Base-by-base conservation (phyloP, 768 basidiomycete species). In the Tylopilus sp. region DNA sequence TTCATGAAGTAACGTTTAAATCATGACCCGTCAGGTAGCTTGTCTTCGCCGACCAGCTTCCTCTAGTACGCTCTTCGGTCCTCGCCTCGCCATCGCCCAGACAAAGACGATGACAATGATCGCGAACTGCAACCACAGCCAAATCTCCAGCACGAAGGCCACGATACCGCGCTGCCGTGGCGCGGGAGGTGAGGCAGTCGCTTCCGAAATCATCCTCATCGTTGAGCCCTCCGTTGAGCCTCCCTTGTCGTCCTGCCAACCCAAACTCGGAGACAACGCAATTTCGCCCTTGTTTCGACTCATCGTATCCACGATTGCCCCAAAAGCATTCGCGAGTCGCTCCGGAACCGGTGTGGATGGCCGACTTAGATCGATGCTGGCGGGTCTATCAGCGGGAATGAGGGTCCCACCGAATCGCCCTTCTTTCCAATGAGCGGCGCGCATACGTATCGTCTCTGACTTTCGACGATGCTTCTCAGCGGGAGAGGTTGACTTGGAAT, bases 81-180 rank as follows among this genome's bases (percentile, higher is more conserved):
- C 89, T 18, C 80, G 75, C 68, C 75, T 81, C 51, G 88, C 87
- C 83, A 91, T 87, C 30, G 86, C 80, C 77, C 81, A 90, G 48
- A 93, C 65, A 67, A 92, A 92, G 47, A 91, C 82, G 38, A 84
- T 48, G 28, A 91, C 75, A 56, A 93, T 81, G 53, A 91, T 75
- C 8, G 67, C 73, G 62, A 92, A 91, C 67, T 93, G 91, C 52
- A 91, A 65, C 88, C 89, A 90, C 56, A 92, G 67, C 91, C 91
- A 92, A 20, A 88, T 64, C 69, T 90, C 86, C 44, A 92, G 59
- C 56, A 91, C 65, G 44, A 86, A 69, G 36, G 64, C 69, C 30
- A 71, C 70, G 20, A 75, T 54, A 7, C 68, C 61, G 6, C 73
- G 70, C 15, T 67, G 61, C 50, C 64, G 67, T 0, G 66, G 64